Evolutionary conservation across 2,329 filamentous ascomycete genomes (phyloP), one percentile per base, ranked within the genome.

Genomic region (Dactylellina parvicollis): DNA sequence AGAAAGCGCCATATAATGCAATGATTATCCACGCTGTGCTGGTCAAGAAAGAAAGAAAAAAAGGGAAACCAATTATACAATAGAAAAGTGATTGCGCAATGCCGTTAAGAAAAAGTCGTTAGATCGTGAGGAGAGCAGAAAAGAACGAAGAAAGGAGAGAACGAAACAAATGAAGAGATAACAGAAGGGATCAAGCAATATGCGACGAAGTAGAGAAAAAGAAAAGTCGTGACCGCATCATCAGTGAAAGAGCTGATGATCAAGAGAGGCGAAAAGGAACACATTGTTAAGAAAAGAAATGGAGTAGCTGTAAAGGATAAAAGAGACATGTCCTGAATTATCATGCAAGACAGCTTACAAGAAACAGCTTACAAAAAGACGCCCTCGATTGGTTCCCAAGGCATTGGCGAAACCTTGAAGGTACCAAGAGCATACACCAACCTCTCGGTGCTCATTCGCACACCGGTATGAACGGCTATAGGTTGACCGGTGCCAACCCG

Each of bases 331-430:
- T n/a, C n/a, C n/a, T n/a, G n/a, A n/a, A n/a, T n/a, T n/a, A n/a
- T n/a, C n/a, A n/a, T n/a, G n/a, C 40, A 32, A 49, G 49, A 47
- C n/a, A 30, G 10, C 18, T 34, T 18, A 5, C 36, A 46, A 56
- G n/a, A 12, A 56, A 24, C 12, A 52, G 32, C 32, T 56, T 56
- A 73, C 36, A 73, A 30, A 24, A 73, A 73, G 50, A 73, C 69
- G 28, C 69, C 69, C 52, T 73, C 69, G 60, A 73, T 66, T 16
- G 69, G 57, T 34, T 65, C 69, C 69, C 69, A 73, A 61, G 60
- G 60, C 60, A 56, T 55, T 20, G 61, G 42, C 18, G 69, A 73
- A 49, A 73, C 60, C 60, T 66, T 73, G 60, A 73, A 73, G 26
- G 69, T 47, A 34, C 50, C 38, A 18, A 66, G 54, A 20, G 69